Conservation (phyloP, 2,329 filamentous ascomycete species). For the Paecilomyces fulvus region DNA sequence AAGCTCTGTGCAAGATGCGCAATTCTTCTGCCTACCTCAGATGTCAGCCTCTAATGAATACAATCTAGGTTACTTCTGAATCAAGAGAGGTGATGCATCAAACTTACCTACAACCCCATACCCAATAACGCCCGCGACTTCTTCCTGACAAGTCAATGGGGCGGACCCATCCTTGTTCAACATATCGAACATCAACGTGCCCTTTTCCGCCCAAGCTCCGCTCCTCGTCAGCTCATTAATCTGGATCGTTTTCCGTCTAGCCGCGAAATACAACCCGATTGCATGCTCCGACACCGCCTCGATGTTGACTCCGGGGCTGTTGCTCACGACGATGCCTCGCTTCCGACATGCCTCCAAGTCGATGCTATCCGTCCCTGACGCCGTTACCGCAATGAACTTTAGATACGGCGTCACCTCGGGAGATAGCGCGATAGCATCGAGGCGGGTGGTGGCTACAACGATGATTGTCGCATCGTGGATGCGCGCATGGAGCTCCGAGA, state of each 20-base stretch:
- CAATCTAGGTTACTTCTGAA: not conserved
- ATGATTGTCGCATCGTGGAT: conserved; percentile 41
- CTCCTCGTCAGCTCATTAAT: conserved; percentile 28
- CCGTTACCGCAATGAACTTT: conserved; percentile 37
- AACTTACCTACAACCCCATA: conserved; percentile 40
- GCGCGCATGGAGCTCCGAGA: conserved; percentile 30
- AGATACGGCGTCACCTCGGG: conserved; percentile 37
- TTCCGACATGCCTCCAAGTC: conserved; percentile 36
- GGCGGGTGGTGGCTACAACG: conserved; percentile 28
- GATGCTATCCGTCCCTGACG: conserved; percentile 41
- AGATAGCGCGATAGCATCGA: conserved; percentile 30
- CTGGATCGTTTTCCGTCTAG: conserved; percentile 33
- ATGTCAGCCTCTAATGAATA: not conserved
- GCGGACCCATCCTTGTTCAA: conserved; percentile 20
- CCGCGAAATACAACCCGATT: conserved; percentile 42
- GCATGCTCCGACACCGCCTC: conserved; percentile 44
- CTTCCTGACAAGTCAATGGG: conserved; percentile 40
- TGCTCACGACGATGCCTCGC: conserved; percentile 38
- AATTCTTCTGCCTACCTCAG: conserved; percentile 29
- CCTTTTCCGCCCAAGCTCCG: conserved; percentile 33
- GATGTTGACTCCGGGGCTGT: conserved; percentile 41
- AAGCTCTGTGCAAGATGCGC: conserved; percentile 37
- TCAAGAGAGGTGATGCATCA: not conserved
- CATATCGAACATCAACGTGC: conserved; percentile 25
- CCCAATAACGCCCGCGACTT: conserved; percentile 42